Conservation (phyloP, 495 filamentous ascomycete species). For the Hypomontagnella submonticulosa region DNA sequence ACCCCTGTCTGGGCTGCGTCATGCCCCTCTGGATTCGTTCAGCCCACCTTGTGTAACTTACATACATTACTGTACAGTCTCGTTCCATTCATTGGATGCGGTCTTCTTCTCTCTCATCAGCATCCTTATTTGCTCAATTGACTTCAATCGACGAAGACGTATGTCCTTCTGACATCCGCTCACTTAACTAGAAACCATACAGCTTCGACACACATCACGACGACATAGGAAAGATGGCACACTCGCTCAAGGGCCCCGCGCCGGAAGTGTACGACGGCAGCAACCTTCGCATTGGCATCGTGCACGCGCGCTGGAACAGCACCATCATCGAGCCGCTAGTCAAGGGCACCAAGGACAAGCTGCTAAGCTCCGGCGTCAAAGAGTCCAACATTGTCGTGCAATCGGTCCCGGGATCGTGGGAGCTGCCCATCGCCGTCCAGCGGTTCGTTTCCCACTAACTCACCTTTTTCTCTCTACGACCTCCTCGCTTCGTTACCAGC, state of each 20-base stretch:
- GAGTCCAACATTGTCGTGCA: conserved; percentile 88
- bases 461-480: neutral
- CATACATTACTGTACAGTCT: conserved; percentile 7
- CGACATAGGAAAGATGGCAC: conserved; percentile 25
- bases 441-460: conserved; percentile 60
- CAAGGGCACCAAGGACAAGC: conserved; percentile 67
- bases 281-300: conserved; percentile 87
- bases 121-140: conserved; percentile 16
- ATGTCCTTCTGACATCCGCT: conserved; percentile 6
- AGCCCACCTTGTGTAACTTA: conserved; percentile 28
- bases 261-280: conserved; percentile 71
- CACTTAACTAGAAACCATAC: neutral
- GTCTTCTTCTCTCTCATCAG: neutral
- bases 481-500: neutral
- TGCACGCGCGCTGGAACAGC: conserved; percentile 96
- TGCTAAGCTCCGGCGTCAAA: conserved; percentile 74
- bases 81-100: conserved; percentile 5
- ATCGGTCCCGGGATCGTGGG: conserved; percentile 93
- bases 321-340: conserved; percentile 80
- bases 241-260: conserved; percentile 58
- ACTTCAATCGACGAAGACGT: conserved; percentile 4
- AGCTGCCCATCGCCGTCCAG: conserved; percentile 88
- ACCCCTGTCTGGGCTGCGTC: conserved; percentile 46
- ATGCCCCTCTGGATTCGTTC: conserved; percentile 39
- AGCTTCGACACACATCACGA: neutral